phyloP scores from a whole-genome alignment of 2,329 filamentous ascomycete genomes.

The Epichloe festucae region DNA sequence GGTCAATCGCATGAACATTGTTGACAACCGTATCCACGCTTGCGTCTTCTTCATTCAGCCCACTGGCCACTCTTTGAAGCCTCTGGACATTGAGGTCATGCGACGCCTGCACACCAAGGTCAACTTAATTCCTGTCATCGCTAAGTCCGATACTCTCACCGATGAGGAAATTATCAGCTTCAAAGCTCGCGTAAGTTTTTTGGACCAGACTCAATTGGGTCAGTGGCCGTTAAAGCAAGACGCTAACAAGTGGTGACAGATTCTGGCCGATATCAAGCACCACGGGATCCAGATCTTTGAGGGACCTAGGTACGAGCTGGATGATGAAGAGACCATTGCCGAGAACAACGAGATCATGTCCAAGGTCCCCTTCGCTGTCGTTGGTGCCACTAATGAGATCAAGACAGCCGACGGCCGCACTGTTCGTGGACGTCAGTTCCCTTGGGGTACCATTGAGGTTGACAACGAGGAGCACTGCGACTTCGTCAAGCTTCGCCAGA shows the following conservation, averaged over 20 bases:
- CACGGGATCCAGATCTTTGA: slow-evolving; percentile 99
- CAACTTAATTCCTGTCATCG: slow-evolving; percentile 98
- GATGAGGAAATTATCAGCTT: slow-evolving; percentile 91
- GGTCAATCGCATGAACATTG: slow-evolving; percentile 99
- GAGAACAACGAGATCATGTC: slow-evolving; percentile 99
- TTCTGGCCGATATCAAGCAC: slow-evolving; percentile 90
- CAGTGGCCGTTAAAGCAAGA: neutral
- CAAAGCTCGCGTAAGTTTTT: slow-evolving; percentile 76
- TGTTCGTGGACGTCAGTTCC: slow-evolving; percentile 90
- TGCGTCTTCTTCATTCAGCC: slow-evolving; percentile 99
- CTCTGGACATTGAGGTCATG: slow-evolving; percentile 98
- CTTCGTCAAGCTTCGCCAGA: slow-evolving; percentile 98
- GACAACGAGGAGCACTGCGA: slow-evolving; percentile 99
- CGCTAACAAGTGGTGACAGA: slow-evolving; percentile 39
- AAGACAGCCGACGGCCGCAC: slow-evolving; percentile 83
- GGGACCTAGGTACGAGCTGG: slow-evolving; percentile 93
- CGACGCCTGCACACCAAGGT: slow-evolving; percentile 98
- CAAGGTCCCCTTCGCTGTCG: slow-evolving; percentile 96
- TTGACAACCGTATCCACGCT: slow-evolving; percentile 97
- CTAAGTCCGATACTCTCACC: slow-evolving; percentile 94
- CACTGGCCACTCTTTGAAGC: slow-evolving; percentile 95
- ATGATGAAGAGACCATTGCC: slow-evolving; percentile 98
- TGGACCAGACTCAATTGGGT: no score
- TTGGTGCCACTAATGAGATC: slow-evolving; percentile 93
- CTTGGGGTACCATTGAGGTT: slow-evolving; percentile 97